Base-by-base conservation (phyloP, 2,329 filamentous ascomycete species). In the Pyricularia sp. region DNA sequence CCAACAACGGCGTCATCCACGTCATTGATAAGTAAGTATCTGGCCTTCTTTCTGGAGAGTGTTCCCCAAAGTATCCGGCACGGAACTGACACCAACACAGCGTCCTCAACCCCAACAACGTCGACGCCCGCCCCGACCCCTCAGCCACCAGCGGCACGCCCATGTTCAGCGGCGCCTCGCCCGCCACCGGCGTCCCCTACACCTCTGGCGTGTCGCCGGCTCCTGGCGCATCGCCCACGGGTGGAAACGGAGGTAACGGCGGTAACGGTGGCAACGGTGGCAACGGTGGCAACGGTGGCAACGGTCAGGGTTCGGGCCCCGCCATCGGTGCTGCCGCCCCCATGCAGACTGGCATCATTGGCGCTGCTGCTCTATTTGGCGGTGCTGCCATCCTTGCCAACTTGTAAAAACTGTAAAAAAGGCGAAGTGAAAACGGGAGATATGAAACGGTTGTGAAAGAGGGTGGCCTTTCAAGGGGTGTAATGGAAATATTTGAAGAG, bases 31-130 rank as follows among this genome's bases (percentile, higher is more conserved):
- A 78, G 82, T 82, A 73, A 71, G 79, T 73, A n/a, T 26, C 3
- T 10, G 6, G 13, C 7, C 35, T 57, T 10, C 7, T 31, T 12
- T n/a, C 24, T 2, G 16, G 9, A 24, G 3, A 7, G 10, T 28
- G 2, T 2, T 3, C 24, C 4, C 49, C 55, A 5, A 8, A 1
- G 16, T 6, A 8, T 59, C 8, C 9, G 26, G 9, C 4, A 6
- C n/a, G 19, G 9, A 9, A 28, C 63, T 30, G 30, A 60, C 31
- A 13, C 5, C 19, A 2, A 10, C 9, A 3, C 63, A 80, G 78
- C 66, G 84, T 87, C 49, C 75, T 88, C 62, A 87, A 87, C 75
- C 82, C 83, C 12, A 73, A 76, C 68, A 81, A 81, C 70, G 75
- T 78, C 2, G 73, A 75, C 1, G 77, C 75, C 4, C 70, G 73